Evolutionary conservation across 495 filamentous ascomycete genomes (phyloP), one percentile per base, ranked within the genome.

Genomic region (Penicillium coprophilum): DNA sequence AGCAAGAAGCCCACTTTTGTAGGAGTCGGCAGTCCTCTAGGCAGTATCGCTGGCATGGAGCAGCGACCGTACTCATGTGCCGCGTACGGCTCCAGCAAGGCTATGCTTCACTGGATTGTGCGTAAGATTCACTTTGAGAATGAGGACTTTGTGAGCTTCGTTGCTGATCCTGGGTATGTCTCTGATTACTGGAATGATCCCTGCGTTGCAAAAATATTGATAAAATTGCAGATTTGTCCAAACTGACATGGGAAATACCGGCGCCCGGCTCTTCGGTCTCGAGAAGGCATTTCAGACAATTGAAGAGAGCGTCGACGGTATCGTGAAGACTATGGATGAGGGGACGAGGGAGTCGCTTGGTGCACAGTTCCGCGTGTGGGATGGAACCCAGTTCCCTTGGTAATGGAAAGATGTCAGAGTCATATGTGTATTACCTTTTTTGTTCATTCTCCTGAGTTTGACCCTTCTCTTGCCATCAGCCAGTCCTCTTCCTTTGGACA

Each of bases 161-260:
- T 67, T 7, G 23, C 59, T 34, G 60, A 67, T 36, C 67, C 67
- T 43, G 67, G 62, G 65, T 68, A 44, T 32, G 67, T 56, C 20
- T 3, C 38, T 48, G 7, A n/a, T n/a, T 13, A 32, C 13, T 13
- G 45, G 15, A 17, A 28, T 9, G 5, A 13, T 48, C 44, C 3
- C 20, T 28, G 23, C 6, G 32, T 36, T 2, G 5, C 5, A 36
- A 13, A n/a, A 11, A 71, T 45, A 59, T 69, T 59, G 64, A 68
- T 32, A 60, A 65, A n/a, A 56, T 45, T 47, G 41, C 24, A 76
- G 74, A n/a, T 80, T 68, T 56, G 69, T 70, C 10, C 70, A 72
- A 40, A 82, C 78, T 4, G 77, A 80, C 0, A 56, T 80, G 55
- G 78, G 77, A 11, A 78, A 80, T 52, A 32, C 54, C 5, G 76